These are phyloP conservation scores for Volvox carteri DNA, from an alignment of 163 green algal species.

Conservation along the genomic window DNA sequence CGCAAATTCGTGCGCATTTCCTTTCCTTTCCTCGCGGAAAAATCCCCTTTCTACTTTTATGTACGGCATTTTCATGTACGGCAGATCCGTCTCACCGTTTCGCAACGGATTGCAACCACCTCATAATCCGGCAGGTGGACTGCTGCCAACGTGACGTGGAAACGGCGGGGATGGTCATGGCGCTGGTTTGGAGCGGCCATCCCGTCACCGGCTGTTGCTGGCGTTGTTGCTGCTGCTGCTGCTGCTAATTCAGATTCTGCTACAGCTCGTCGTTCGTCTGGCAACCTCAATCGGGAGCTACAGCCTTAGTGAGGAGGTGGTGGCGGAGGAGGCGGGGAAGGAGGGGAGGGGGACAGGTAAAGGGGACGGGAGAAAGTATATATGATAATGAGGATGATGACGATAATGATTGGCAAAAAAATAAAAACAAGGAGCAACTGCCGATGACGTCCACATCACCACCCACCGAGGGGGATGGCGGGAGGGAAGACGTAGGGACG, in stretches of 20 bases:
- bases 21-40: too few species aligned
- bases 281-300: constrained; percentile 22
- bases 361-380: too few species aligned
- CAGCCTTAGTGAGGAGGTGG: constrained; percentile 28
- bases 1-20: too few species aligned
- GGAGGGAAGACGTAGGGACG: not conserved
- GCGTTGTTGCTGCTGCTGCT: not conserved
- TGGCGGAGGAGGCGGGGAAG: not conserved
- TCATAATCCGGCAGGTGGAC: constrained; percentile 38
- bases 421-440: too few species aligned
- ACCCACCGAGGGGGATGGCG: too few species aligned
- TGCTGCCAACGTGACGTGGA: constrained; percentile 16
- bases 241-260: not conserved
- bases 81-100: constrained; percentile 39
- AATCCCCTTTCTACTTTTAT: too few species aligned
- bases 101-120: not conserved
- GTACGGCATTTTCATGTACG: too few species aligned
- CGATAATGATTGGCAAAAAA: too few species aligned
- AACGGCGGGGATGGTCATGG: not conserved
- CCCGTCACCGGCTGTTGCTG: too few species aligned
- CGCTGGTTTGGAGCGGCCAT: not conserved
- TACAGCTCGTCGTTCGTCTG: constrained; percentile 21
- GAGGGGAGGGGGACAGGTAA: too few species aligned
- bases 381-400: too few species aligned
- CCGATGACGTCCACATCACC: too few species aligned